Evolutionary conservation across 2,329 filamentous ascomycete species (phyloP), one percentile per base, ranked within the genome.

Genomic region (Aureobasidium mangrovei): DNA sequence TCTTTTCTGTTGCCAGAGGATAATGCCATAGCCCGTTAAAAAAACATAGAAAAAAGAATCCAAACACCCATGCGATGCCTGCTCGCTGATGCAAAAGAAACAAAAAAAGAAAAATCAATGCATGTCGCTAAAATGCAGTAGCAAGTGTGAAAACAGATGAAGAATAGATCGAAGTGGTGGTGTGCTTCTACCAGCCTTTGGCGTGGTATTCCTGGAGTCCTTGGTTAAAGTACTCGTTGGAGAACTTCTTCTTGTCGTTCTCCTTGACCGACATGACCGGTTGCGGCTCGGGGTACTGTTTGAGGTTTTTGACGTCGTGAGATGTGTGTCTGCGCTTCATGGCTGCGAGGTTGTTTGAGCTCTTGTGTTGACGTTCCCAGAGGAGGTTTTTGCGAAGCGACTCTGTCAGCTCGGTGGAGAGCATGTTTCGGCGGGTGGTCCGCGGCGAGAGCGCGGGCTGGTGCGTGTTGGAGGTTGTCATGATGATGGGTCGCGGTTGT

Each of bases 341-440:
- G 53, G 91, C 88, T 1, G 91, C 89, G 60, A 91, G 91, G 63
- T 85, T 88, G 6, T 89, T 91, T 33, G 87, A 86, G 56, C 88
- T 89, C 78, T 93, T 95, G 67, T 97, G 91, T 66, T 95, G 89
- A 51, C 93, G 85, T 69, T 98, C 93, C 87, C 89, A 95, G 12
- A 97, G 80, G 12, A 98, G 83, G 63, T 96, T 88, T 62, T 90
- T 87, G 26, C 93, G 83, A 3, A 98, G 82, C 26, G 89, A 95
- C 68, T 95, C 90, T 2, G 91, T 96, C 53, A 98, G 76, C 73
- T 98, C 93, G 0, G 88, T 94, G 7, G 88, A 86, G 55, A 98
- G 79, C 93, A 98, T 98, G 70, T 96, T 94, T 57, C 91, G 82
- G 49, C 93, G 82, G 0, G 91, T 96, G 0, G 91, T 96, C 56